Evolutionary conservation across 2,329 filamentous ascomycete genomes (phyloP).

Genomic region (Clarireedia homoeocarpa): DNA sequence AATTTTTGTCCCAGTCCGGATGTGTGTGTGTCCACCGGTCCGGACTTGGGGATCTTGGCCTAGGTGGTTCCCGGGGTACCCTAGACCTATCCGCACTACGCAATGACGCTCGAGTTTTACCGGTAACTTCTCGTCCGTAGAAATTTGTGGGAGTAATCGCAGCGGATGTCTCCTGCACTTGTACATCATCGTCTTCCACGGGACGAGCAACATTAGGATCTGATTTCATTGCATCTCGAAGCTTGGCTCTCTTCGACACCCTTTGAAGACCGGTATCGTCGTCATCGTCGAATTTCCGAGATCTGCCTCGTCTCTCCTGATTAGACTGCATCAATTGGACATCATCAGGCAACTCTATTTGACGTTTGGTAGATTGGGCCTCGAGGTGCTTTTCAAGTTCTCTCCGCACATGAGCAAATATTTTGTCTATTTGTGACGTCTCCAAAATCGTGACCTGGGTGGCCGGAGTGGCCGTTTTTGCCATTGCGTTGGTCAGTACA

Average conservation of each 20-base stretch:
- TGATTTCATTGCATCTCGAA: not conserved
- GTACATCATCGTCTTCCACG: not conserved
- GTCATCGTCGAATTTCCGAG: not conserved
- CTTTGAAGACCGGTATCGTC: not conserved
- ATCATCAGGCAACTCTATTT: not conserved
- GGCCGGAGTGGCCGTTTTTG: no score
- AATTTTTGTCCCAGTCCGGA: slow-evolving; percentile 42
- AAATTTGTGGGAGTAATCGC: not conserved
- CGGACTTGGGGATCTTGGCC: slow-evolving; percentile 14
- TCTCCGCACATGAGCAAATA: not conserved
- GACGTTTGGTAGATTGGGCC: not conserved
- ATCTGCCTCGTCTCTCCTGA: not conserved
- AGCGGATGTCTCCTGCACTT: not conserved
- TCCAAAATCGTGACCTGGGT: not conserved
- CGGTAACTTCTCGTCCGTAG: not conserved
- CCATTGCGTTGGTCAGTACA: no score
- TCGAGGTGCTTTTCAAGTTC: not conserved
- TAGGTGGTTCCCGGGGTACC: not conserved
- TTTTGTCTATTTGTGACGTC: not conserved
- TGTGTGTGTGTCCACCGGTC: slow-evolving; percentile 44
- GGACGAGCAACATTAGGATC: not conserved
- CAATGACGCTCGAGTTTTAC: slow-evolving; percentile 12
- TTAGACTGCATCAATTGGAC: not conserved
- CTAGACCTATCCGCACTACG: slow-evolving; percentile 1
- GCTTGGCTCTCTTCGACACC: not conserved